Evolutionary conservation across 805 yeast genomes (phyloP).

Genomic region (Phaffomyces antillensis): DNA sequence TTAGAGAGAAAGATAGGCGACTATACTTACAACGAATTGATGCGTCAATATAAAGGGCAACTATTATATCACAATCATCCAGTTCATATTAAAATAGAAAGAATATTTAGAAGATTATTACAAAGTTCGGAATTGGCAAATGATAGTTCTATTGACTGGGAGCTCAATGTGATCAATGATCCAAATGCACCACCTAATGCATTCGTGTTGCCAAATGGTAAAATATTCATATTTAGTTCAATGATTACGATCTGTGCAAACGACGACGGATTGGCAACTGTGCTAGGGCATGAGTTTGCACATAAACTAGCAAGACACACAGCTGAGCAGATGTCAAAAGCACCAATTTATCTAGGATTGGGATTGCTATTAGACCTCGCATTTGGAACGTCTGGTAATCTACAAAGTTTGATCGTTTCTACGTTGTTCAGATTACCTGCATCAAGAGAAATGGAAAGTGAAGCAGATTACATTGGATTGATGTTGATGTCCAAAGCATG

Average conservation of each 20-base stretch:
- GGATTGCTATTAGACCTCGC: slow-evolving; percentile 47
- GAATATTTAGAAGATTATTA: slow-evolving; percentile 59
- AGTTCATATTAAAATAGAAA: slow-evolving; percentile 43
- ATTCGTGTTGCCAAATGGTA: slow-evolving; percentile 92
- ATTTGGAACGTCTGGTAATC: slow-evolving; percentile 46
- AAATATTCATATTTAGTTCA: slow-evolving; percentile 80
- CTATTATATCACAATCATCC: slow-evolving; percentile 64
- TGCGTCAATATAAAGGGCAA: slow-evolving; percentile 43
- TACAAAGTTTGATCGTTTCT: slow-evolving; percentile 46
- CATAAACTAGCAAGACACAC: slow-evolving; percentile 93
- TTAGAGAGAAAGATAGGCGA: slow-evolving; percentile 59
- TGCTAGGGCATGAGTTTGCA: slow-evolving; percentile 85
- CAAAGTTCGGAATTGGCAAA: slow-evolving; percentile 39
- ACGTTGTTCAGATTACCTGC: slow-evolving; percentile 72
- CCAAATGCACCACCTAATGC: slow-evolving; percentile 86
- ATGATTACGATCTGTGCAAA: slow-evolving; percentile 71
- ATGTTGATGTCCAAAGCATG: slow-evolving; percentile 90
- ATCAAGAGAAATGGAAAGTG: slow-evolving; percentile 89
- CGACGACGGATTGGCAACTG: slow-evolving; percentile 94
- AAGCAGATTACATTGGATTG: slow-evolving; percentile 92
- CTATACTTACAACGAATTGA: slow-evolving; percentile 52
- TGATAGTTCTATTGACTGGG: slow-evolving; percentile 49
- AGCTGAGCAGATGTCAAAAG: slow-evolving; percentile 70
- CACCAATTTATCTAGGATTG: slow-evolving; percentile 59
- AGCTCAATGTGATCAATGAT: slow-evolving; percentile 69